These are phyloP conservation scores for Penicillium egyptiacum DNA, from an alignment of 495 filamentous ascomycete species.

Conservation along the genomic window DNA sequence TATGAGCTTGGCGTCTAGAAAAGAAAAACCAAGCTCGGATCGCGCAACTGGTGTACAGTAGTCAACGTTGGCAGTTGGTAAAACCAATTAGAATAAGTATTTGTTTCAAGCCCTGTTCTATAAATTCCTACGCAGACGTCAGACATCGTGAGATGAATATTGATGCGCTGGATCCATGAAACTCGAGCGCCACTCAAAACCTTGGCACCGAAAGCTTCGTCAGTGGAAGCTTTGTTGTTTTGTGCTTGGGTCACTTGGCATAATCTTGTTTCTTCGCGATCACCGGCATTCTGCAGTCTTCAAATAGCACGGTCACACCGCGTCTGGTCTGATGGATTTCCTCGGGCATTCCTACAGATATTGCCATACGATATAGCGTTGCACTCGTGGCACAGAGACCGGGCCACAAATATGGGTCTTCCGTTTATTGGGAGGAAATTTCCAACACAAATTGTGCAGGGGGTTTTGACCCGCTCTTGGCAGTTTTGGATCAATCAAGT, in stretches of 20 bases:
- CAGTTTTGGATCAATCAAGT: constrained; percentile 2
- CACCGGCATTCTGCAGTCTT: background rate
- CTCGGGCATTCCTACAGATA: constrained; percentile 6
- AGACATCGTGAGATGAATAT: background rate
- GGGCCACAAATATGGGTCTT: background rate
- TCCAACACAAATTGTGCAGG: background rate
- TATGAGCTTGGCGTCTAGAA: constrained; percentile 2
- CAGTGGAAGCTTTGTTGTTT: constrained; percentile 2
- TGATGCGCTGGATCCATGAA: constrained; percentile 1
- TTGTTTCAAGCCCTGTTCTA: background rate
- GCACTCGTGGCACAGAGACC: background rate
- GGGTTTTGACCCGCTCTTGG: constrained; percentile 13
- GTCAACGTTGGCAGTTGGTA: background rate
- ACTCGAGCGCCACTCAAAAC: background rate
- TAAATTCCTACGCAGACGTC: background rate
- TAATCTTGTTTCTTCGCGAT: background rate
- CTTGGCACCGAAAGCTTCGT: constrained; percentile 9
- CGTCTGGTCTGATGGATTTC: background rate
- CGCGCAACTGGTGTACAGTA: background rate
- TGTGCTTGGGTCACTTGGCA: constrained; percentile 11
- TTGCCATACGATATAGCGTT: background rate
- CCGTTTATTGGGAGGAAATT: constrained; percentile 1
- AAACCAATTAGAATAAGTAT: background rate
- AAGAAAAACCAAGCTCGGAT: background rate
- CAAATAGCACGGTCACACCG: constrained; percentile 2